A percentile compares a stretch with the other conserved stretches of the same genome.
Conservation (phyloP, 306 rosid genomes). For the Lathyrus sativus region DNA sequence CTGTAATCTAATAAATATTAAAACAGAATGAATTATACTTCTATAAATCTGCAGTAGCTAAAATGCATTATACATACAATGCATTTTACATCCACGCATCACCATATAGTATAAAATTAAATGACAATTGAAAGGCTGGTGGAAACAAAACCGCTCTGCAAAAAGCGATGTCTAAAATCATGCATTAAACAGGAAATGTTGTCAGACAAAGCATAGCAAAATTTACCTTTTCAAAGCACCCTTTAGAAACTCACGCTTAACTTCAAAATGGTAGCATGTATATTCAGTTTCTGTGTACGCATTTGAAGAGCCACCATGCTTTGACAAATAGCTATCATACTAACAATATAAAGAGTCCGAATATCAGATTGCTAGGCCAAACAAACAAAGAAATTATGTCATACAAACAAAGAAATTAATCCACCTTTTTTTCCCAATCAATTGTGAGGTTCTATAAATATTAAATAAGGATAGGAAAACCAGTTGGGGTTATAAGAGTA, state of each 20-base stretch:
- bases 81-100: slow-evolving; percentile 6
- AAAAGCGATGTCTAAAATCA: slow-evolving; percentile 22
- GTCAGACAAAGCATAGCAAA: slow-evolving; percentile 28
- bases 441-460: slow-evolving; percentile 4
- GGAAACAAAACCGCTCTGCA: slow-evolving; percentile 35
- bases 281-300: slow-evolving; percentile 90
- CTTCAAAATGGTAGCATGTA: slow-evolving; percentile 99
- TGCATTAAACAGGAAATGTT: slow-evolving; percentile 28
- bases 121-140: slow-evolving; percentile 30
- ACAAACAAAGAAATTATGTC: neutral
- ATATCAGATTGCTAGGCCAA: slow-evolving; percentile 44
- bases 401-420: slow-evolving; percentile 29
- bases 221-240: slow-evolving; percentile 88
- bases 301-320: slow-evolving; percentile 96
- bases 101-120: slow-evolving; percentile 14
- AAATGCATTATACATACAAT: neutral
- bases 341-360: slow-evolving; percentile 53
- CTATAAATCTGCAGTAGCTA: slow-evolving; percentile 21
- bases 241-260: slow-evolving; percentile 78
- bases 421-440: slow-evolving; percentile 17
- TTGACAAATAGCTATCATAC: slow-evolving; percentile 98
- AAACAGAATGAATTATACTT: neutral
- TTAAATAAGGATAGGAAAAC: slow-evolving; percentile 1
- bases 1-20: slow-evolving; percentile 15
- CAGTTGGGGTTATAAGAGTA: slow-evolving; percentile 8